phyloP scores from a whole-genome alignment of 331 rosid species.

The Cydonia oblonga region DNA sequence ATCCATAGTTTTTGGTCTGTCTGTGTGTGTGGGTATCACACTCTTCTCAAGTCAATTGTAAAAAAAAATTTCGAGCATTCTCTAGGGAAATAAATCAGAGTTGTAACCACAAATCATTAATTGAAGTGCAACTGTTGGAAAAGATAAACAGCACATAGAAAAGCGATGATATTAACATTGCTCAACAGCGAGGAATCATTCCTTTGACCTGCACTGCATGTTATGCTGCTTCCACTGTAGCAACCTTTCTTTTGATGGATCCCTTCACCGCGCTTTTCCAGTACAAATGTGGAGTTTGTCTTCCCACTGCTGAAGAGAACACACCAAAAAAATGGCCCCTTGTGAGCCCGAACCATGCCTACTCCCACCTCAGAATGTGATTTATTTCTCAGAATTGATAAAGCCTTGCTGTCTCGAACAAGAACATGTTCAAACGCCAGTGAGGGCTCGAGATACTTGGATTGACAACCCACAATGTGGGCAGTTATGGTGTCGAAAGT shows the following conservation, averaged over 20 bases:
- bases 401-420: conserved; percentile 32
- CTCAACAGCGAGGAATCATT: conserved; percentile 11
- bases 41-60: background rate
- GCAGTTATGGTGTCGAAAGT: conserved; percentile 70
- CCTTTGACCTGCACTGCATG: conserved; percentile 48
- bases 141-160: conserved; percentile 18
- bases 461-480: conserved; percentile 55
- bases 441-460: conserved; percentile 56
- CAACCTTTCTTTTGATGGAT: conserved; percentile 70
- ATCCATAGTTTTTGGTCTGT: background rate
- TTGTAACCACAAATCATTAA: background rate
- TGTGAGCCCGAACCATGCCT: conserved; percentile 59
- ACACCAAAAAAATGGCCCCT: conserved; percentile 79
- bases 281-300: conserved; percentile 66
- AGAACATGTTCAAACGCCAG: conserved; percentile 45
- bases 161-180: conserved; percentile 7
- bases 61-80: conserved; percentile 7
- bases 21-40: background rate
- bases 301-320: conserved; percentile 63
- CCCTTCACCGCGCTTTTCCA: conserved; percentile 68
- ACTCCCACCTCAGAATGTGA: conserved; percentile 79
- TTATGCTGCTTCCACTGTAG: conserved; percentile 60
- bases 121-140: conserved; percentile 6
- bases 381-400: conserved; percentile 51
- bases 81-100: background rate